phyloP scores from a whole-genome alignment of 768 basidiomycete genomes.

The Leccinum aurantiacum region DNA sequence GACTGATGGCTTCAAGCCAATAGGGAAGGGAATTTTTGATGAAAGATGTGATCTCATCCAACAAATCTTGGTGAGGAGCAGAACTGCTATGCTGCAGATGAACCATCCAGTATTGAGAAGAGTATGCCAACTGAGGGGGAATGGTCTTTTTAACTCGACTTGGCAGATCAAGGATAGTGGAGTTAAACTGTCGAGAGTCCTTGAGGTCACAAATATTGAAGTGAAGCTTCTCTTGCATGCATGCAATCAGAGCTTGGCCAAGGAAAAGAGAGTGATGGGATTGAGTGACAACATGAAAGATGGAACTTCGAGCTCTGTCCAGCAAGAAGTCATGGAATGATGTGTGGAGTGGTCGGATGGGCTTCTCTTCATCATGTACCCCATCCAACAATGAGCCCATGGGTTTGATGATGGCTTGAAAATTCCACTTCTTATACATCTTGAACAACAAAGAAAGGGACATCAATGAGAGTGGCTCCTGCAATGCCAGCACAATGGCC shows the following conservation, averaged over 20 bases:
- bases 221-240: background rate
- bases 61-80: background rate
- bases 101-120: background rate
- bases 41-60: conserved; percentile 8
- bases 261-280: background rate
- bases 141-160: background rate
- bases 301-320: background rate
- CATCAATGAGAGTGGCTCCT: background rate
- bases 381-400: too few species aligned
- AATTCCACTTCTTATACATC: too few species aligned
- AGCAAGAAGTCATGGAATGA: background rate
- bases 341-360: background rate
- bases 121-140: background rate
- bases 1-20: too few species aligned
- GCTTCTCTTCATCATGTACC: background rate
- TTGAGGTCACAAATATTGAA: background rate
- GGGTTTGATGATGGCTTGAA: background rate
- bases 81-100: background rate
- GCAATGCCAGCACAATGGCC: background rate
- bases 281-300: background rate
- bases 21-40: conserved; percentile 10
- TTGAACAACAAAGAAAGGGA: background rate
- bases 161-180: background rate
- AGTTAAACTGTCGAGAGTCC: background rate
- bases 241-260: background rate